Percentiles rank a stretch among this genome's conserved stretches.
Evolutionary conservation across 768 basidiomycete species (phyloP).

Genomic region (Xanthoconium stramineum): DNA sequence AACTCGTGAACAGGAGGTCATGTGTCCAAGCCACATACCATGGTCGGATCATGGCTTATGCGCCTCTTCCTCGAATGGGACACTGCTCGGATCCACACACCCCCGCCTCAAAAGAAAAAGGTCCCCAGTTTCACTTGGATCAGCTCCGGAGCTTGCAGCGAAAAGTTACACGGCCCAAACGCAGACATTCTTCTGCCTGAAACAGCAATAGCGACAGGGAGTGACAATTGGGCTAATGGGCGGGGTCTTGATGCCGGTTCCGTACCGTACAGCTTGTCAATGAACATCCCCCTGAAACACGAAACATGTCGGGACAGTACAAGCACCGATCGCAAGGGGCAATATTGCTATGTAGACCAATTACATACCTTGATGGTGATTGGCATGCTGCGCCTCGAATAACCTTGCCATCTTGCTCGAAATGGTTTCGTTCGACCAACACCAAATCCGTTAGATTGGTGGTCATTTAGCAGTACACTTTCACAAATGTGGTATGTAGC

Average conservation of each 20-base stretch:
- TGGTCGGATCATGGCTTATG: constrained; percentile 19
- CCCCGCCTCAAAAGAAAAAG: constrained; percentile 26
- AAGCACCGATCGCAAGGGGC: constrained; percentile 4
- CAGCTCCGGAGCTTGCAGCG: constrained; percentile 37
- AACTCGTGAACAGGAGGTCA: no score
- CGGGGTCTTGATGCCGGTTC: constrained; percentile 33
- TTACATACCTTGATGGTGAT: constrained; percentile 23
- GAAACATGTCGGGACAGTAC: constrained; percentile 22
- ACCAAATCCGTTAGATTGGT: constrained; percentile 36
- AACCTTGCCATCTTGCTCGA: constrained; percentile 33
- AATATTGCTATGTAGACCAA: constrained; percentile 4
- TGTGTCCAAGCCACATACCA: constrained; percentile 3
- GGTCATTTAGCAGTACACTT: constrained; percentile 38
- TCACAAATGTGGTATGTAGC: constrained; percentile 37
- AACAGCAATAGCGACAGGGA: not conserved
- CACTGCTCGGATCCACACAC: constrained; percentile 26
- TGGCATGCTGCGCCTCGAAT: constrained; percentile 30
- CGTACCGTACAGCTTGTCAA: constrained; percentile 13
- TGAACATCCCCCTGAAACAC: constrained; percentile 24
- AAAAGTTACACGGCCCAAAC: constrained; percentile 26
- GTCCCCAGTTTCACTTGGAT: constrained; percentile 32
- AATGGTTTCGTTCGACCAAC: constrained; percentile 30
- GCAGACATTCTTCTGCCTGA: constrained; percentile 17
- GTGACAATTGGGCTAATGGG: not conserved
- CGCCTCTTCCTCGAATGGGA: not conserved